A percentile compares a stretch with the other conserved stretches of the same genome.
Evolutionary conservation across 108 stramenopile species (phyloP).

Genomic region (Schizochytrium sp.): DNA sequence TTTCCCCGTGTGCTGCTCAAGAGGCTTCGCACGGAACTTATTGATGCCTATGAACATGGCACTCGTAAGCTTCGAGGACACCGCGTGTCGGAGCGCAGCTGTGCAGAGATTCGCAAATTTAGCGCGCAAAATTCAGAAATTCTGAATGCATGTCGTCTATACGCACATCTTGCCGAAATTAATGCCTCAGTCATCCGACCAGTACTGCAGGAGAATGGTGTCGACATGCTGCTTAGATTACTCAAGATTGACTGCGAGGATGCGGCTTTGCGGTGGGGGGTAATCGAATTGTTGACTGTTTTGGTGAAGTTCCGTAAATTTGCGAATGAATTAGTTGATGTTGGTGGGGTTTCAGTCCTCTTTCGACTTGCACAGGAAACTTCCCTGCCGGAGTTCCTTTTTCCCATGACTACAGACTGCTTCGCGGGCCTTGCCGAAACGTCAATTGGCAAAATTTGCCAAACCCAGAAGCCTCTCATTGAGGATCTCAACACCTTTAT

Average conservation of each 20-base stretch:
- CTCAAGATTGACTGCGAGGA: conserved; percentile 55
- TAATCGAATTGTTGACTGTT: neutral
- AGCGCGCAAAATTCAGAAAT: neutral
- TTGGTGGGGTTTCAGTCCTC: neutral
- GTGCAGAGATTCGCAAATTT: conserved; percentile 18
- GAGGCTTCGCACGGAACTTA: neutral
- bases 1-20: conserved; percentile 47
- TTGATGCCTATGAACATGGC: conserved; percentile 13
- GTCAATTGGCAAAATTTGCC: neutral
- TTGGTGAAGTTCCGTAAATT: conserved; percentile 5
- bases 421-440: neutral
- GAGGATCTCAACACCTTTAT: conserved; percentile 41
- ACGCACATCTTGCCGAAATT: neutral
- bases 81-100: neutral
- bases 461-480: conserved; percentile 21
- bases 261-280: neutral
- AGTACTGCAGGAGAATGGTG: conserved; percentile 44
- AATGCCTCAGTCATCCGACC: conserved; percentile 21
- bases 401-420: conserved; percentile 18
- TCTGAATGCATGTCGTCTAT: neutral
- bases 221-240: neutral
- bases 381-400: neutral
- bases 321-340: conserved; percentile 29
- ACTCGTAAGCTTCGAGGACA: conserved; percentile 9
- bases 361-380: neutral